Evolutionary conservation across 2,329 filamentous ascomycete genomes (phyloP), one percentile per base, ranked within the genome.

Genomic region (Sporothrix inflata): DNA sequence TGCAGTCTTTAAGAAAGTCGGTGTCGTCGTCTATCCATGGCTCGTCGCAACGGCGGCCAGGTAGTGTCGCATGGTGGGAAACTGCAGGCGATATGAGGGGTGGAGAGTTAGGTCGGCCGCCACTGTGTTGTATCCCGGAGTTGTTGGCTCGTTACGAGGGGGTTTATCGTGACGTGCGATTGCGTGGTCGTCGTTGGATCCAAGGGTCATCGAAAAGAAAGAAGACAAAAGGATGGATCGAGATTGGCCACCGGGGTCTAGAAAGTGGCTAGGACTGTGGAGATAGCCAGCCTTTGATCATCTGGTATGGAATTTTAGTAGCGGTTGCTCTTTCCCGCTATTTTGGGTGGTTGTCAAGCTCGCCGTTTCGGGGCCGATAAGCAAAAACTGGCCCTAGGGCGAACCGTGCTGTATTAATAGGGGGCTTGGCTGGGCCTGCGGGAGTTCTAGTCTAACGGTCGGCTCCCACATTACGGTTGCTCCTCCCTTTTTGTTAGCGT

Each of bases 11-110:
- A 21, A 21, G 21, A 30, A 49, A 40, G 47, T 53, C 24, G 27
- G 38, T 30, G n/a, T 66, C 30, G 71, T 24, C 7, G 24, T 70
- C 53, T 70, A 73, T 71, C 71, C 63, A 66, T 71, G 55, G 49
- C 68, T 60, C 61, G 60, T 49, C 70, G 47, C 57, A 40, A 60
- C 24, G 21, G 51, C 47, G n/a, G 67, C 67, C 40, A 47, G 21
- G 42, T 14, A 30, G 34, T 70, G 51, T 63, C 42, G 71, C 71
- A 73, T 73, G 61, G 21, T 67, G 66, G 57, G 27, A 40, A 42
- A n/a, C 38, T 11, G 38, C 40, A 38, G 51, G n/a, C 21, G 14
- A 14, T 49, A 16, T 47, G 38, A 12, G 16, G 3, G 38, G 34
- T 24, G 6, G 21, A 45, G n/a, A 63, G 38, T 11, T 40, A 19